Evolutionary conservation across 2,329 filamentous ascomycete species (phyloP).

Genomic region (Didymella arachidicola): DNA sequence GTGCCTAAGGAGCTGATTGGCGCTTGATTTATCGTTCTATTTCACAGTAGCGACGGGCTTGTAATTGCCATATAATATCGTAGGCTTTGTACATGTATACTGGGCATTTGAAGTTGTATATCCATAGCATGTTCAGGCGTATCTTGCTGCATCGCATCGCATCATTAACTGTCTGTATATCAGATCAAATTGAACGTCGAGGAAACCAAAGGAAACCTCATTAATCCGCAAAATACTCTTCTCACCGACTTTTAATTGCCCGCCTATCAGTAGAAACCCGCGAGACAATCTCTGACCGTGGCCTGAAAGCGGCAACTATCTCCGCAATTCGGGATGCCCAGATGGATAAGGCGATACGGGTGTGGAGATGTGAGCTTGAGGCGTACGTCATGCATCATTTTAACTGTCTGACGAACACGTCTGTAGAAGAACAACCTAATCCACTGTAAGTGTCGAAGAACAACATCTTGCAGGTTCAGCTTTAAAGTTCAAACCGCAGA

Average conservation of each 20-base stretch:
- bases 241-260: not conserved
- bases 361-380: conserved; percentile 13
- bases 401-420: not conserved
- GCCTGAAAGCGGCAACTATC: not conserved
- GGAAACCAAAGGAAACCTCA: not conserved
- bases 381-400: conserved; percentile 11
- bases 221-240: not conserved
- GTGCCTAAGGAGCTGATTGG: conserved; percentile 70
- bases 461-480: not conserved
- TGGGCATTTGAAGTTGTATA: conserved; percentile 15
- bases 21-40: conserved; percentile 5
- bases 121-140: conserved; percentile 18
- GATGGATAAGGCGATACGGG: conserved; percentile 19
- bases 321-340: conserved; percentile 9
- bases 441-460: not conserved
- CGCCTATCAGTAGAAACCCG: not conserved
- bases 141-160: conserved; percentile 9
- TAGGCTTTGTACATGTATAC: conserved; percentile 8
- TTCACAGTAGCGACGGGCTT: not conserved
- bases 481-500: not conserved
- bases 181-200: conserved; percentile 3
- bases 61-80: not conserved
- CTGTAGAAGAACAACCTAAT: not conserved
- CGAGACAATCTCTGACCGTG: not conserved
- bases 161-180: not conserved